phyloP scores from a whole-genome alignment of 2,329 filamentous ascomycete species.

The Colletotrichum sp. region DNA sequence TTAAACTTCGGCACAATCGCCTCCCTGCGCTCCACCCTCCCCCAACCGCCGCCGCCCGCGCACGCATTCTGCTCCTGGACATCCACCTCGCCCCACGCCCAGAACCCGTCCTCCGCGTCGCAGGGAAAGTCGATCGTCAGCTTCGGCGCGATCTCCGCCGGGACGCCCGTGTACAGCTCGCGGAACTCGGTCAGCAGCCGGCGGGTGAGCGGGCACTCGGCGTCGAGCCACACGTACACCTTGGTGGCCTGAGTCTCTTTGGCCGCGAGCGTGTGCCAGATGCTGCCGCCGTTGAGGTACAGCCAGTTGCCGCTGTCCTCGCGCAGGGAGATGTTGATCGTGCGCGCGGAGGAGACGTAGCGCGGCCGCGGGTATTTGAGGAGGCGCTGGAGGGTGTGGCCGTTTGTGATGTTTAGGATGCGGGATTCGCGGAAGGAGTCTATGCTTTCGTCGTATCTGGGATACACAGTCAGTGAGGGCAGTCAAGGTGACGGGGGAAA shows the following conservation, averaged over 20 bases:
- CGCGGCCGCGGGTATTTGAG: background rate
- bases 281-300: conserved; percentile 3
- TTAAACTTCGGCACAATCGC: background rate
- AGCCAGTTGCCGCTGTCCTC: conserved; percentile 20
- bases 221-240: conserved; percentile 21
- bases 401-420: conserved; percentile 17
- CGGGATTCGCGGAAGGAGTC: conserved; percentile 1
- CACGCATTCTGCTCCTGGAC: background rate
- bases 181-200: conserved; percentile 22
- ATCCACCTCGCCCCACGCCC: conserved; percentile 17
- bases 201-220: conserved; percentile 18
- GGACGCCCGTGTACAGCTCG: background rate
- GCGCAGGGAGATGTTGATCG: conserved; percentile 21
- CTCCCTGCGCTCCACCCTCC: background rate
- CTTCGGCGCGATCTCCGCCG: background rate
- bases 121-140: conserved; percentile 16
- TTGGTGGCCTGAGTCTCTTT: background rate
- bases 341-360: background rate
- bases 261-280: conserved; percentile 14
- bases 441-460: conserved; percentile 14
- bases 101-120: conserved; percentile 18
- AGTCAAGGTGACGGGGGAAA: no score
- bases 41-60: background rate
- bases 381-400: conserved; percentile 8
- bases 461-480: background rate